phyloP scores from a whole-genome alignment of 768 basidiomycete genomes.

The Leccinum obscurum region DNA sequence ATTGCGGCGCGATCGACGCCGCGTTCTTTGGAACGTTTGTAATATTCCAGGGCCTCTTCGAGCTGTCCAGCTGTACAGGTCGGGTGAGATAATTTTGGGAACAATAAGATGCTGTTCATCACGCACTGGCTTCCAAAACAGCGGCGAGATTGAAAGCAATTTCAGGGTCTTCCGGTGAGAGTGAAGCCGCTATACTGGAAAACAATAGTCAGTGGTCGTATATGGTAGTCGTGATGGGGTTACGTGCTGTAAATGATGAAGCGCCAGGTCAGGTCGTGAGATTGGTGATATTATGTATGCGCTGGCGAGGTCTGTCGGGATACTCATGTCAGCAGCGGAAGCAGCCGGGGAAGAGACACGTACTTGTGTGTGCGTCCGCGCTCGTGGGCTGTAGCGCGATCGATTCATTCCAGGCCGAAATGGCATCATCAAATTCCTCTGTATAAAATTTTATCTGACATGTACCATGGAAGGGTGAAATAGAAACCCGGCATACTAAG shows the following conservation, averaged over 20 bases:
- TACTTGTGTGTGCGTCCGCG: slow-evolving; percentile 87
- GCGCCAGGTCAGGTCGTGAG: slow-evolving; percentile 80
- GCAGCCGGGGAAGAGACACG: slow-evolving; percentile 31
- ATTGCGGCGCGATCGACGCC: slow-evolving; percentile 82
- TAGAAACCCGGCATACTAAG: slow-evolving; percentile 56
- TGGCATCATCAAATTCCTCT: slow-evolving; percentile 91
- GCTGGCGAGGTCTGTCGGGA: slow-evolving; percentile 72
- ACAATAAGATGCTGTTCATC: slow-evolving; percentile 35
- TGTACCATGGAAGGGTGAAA: slow-evolving; percentile 15
- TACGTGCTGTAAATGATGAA: slow-evolving; percentile 78
- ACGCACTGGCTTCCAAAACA: slow-evolving; percentile 84
- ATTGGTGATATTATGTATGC: slow-evolving; percentile 84
- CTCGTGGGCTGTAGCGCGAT: slow-evolving; percentile 80
- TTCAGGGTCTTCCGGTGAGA: slow-evolving; percentile 87
- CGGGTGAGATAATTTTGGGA: slow-evolving; percentile 33
- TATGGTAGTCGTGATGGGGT: slow-evolving; percentile 28
- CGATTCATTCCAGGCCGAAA: slow-evolving; percentile 83
- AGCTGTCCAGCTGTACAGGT: slow-evolving; percentile 63
- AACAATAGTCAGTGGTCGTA: slow-evolving; percentile 34
- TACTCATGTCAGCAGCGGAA: slow-evolving; percentile 23
- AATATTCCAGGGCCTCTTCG: slow-evolving; percentile 78
- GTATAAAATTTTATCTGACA: slow-evolving; percentile 16
- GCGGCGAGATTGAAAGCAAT: slow-evolving; percentile 91
- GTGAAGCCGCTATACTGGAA: slow-evolving; percentile 74
- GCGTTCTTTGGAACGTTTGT: slow-evolving; percentile 73